Conservation (phyloP, 1,284 basidiomycete genomes). For the Sphagnurus paluster region DNA sequence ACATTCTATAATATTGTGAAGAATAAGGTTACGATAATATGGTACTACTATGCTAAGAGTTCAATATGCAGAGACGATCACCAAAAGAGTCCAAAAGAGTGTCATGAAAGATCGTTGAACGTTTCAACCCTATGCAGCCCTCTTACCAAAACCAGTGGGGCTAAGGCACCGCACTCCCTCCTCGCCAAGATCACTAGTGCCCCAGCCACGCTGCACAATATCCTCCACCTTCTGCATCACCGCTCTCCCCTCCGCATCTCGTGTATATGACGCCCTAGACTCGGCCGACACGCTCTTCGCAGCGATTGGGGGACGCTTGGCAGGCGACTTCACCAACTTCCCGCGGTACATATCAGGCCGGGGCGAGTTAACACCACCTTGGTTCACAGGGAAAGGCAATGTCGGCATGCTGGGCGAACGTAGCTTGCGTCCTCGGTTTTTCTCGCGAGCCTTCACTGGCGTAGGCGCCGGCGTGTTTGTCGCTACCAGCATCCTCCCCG, state of each 20-base stretch:
- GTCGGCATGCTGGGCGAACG: slow-evolving; percentile 6
- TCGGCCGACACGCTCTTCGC: slow-evolving; percentile 6
- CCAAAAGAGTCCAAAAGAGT: too few species aligned
- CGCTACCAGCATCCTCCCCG: slow-evolving; percentile 1
- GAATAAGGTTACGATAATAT: too few species aligned
- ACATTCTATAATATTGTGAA: too few species aligned
- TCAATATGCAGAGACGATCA: too few species aligned
- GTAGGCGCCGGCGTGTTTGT: not conserved
- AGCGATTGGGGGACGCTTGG: slow-evolving; percentile 5
- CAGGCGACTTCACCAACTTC: slow-evolving; percentile 8
- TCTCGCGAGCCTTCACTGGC: not conserved
- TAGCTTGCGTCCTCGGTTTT: slow-evolving; percentile 8
- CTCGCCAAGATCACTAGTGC: slow-evolving; percentile 21
- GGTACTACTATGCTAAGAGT: too few species aligned
- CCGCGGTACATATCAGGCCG: slow-evolving; percentile 16
- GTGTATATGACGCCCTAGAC: slow-evolving; percentile 5
- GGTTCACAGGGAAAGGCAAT: slow-evolving; percentile 9
- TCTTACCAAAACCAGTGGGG: slow-evolving; percentile 24
- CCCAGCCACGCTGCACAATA: slow-evolving; percentile 29
- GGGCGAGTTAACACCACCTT: slow-evolving; percentile 15
- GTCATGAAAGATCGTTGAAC: too few species aligned
- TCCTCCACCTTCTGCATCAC: slow-evolving; percentile 24
- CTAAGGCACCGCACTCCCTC: slow-evolving; percentile 20
- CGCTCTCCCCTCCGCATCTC: slow-evolving; percentile 6
- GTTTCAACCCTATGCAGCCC: too few species aligned